Conservation (phyloP, 1,139 yeast genomes). For the Debaryomyces sp. region DNA sequence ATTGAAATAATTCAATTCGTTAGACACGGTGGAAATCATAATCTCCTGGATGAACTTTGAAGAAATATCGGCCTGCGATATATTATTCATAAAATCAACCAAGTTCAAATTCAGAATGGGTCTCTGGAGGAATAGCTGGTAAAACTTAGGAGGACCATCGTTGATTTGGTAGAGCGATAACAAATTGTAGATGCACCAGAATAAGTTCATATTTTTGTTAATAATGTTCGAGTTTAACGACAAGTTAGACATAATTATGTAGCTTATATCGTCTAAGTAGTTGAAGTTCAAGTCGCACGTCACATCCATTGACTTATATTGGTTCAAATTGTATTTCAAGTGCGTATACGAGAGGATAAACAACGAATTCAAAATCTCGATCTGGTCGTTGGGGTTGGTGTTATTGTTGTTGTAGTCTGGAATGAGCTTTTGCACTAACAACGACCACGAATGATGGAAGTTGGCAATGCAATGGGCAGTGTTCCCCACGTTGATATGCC, state of each 20-base stretch:
- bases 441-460: constrained; percentile 47
- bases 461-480: constrained; percentile 29
- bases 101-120: constrained; percentile 18
- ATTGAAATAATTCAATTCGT: constrained; percentile 44
- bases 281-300: constrained; percentile 43
- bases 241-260: constrained; percentile 32
- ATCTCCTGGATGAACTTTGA: constrained; percentile 35
- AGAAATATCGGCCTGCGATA: constrained; percentile 29
- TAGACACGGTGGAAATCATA: constrained; percentile 39
- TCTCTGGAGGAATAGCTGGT: constrained; percentile 35
- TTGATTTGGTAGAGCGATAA: constrained; percentile 40
- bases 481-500: constrained; percentile 22
- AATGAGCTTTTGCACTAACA: constrained; percentile 44
- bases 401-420: constrained; percentile 44
- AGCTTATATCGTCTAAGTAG: constrained; percentile 49
- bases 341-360: constrained; percentile 35
- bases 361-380: constrained; percentile 40
- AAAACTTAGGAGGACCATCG: constrained; percentile 43
- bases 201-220: constrained; percentile 29
- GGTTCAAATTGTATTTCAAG: constrained; percentile 29
- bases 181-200: constrained; percentile 48
- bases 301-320: constrained; percentile 19
- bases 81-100: constrained; percentile 27
- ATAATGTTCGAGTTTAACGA: constrained; percentile 20
- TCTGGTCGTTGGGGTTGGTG: constrained; percentile 38